Evolutionary conservation across 2,329 filamentous ascomycete species (phyloP), one percentile per base, ranked within the genome.

Genomic region (Fusarium austroafricanum): DNA sequence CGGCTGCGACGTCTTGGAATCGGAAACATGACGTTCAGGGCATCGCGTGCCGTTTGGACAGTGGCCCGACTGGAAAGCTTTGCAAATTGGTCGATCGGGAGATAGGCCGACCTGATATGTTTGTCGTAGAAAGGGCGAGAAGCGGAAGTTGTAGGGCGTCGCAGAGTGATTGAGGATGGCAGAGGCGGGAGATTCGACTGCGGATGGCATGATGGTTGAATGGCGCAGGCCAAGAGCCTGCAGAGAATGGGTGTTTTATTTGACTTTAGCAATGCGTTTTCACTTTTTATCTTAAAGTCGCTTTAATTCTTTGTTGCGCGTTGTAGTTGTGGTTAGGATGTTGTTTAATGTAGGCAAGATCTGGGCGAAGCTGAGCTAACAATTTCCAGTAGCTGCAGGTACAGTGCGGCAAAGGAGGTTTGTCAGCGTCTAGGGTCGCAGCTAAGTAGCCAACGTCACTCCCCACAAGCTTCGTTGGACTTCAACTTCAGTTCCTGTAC

Each of bases 21-120:
- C 76, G 29, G 80, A 78, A 61, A 83, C 80, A 83, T 98, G 95
- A 50, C 93, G 92, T 79, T 98, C 94, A 2, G 93, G 89, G 79
- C 96, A 98, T 56, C 88, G 86, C 65, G 91, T 89, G 38, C 94
- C 95, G 66, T 94, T 86, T 1, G 94, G 93, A 76, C 96, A 98
- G 80, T 94, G 91, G 40, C 93, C 94, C 65, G 93, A 87, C 63
- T 92, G 86, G 82, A 93, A 97, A 62, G 94, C 90, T 76, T 92
- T 93, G 84, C 96, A 98, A 76, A 92, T 84, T 42, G 94, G 93
- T 0, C 92, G 88, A 77, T 92, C 89, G 37, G 91, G 87, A 21
- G 92, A 88, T 51, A 97, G 89, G 68, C 92, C 92, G 80, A 96
- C 94, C 67, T 93, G 90, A 80, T 96, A 94, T 70, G 92, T 94